Evolutionary conservation across 208 protist genomes (phyloP).

Genomic region (Wallacemonas sp.): DNA sequence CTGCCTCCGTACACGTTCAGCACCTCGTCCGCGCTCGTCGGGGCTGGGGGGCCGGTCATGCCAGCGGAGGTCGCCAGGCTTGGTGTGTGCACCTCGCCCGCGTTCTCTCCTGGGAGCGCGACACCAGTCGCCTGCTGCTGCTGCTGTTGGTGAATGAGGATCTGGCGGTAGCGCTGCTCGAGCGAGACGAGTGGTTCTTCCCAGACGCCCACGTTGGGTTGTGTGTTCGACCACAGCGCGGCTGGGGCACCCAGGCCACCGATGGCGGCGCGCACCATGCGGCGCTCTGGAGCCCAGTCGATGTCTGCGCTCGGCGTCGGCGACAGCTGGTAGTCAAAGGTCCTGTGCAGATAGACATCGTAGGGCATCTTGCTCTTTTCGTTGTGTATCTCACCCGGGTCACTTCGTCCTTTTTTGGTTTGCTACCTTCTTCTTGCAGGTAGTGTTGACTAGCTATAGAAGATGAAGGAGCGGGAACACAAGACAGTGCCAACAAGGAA

Average conservation of each 20-base stretch:
- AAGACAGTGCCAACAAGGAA: conserved; percentile 1
- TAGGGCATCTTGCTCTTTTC: no score
- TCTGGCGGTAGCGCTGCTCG: neutral
- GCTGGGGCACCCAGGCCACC: conserved; percentile 1
- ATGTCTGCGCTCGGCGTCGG: conserved; percentile 54
- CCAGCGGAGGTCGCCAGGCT: neutral
- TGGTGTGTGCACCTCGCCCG: no score
- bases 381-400: no score
- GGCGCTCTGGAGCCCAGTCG: conserved; percentile 54
- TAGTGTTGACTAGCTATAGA: neutral
- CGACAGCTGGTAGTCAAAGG: conserved; percentile 79
- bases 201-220: neutral
- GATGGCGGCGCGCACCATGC: conserved; percentile 27
- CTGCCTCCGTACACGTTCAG: neutral
- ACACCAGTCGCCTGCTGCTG: neutral
- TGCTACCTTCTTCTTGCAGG: no score
- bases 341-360: conserved; percentile 67
- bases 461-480: neutral
- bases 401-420: no score
- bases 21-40: neutral
- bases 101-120: neutral
- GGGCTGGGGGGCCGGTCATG: neutral
- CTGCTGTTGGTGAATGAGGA: conserved; percentile 9
- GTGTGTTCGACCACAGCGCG: neutral
- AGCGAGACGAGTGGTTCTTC: conserved; percentile 1